phyloP scores from a whole-genome alignment of 139 green algal genomes.

The Coelastrella sp. region DNA sequence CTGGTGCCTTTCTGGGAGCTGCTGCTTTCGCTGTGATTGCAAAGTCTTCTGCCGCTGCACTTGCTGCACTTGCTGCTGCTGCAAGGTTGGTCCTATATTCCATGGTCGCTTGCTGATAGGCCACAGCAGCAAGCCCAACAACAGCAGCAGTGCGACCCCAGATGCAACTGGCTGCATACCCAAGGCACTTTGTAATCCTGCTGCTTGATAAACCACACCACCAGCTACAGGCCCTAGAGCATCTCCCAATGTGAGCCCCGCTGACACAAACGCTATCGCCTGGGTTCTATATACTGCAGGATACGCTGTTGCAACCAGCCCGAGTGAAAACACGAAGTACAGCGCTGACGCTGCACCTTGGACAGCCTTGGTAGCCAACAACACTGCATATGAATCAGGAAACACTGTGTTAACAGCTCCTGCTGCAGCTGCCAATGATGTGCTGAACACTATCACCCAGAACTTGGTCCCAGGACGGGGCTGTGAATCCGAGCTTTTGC shows the following conservation, averaged over 20 bases:
- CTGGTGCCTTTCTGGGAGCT: slow-evolving; percentile 1
- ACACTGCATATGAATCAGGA: background rate
- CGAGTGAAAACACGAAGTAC: slow-evolving; percentile 19
- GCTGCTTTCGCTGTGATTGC: background rate
- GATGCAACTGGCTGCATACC: slow-evolving; percentile 16
- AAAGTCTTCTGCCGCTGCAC: background rate
- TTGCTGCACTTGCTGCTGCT: background rate
- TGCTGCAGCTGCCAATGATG: slow-evolving; percentile 1
- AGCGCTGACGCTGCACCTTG: slow-evolving; percentile 29
- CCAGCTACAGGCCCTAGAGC: slow-evolving; percentile 18
- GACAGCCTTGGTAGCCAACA: background rate
- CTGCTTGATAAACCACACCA: background rate
- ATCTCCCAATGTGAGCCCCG: slow-evolving; percentile 27
- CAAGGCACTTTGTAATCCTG: background rate
- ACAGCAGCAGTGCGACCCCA: background rate
- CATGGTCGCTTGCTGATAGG: background rate
- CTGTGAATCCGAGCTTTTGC: slow-evolving; percentile 8
- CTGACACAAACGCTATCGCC: slow-evolving; percentile 19
- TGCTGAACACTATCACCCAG: background rate
- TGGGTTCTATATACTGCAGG: slow-evolving; percentile 18
- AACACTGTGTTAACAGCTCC: background rate
- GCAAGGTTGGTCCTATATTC: background rate
- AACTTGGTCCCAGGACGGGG: background rate
- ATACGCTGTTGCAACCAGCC: slow-evolving; percentile 10
- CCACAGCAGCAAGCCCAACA: background rate